Conservation (phyloP, 2,329 filamentous ascomycete species). For the Monosporascus sp. region DNA sequence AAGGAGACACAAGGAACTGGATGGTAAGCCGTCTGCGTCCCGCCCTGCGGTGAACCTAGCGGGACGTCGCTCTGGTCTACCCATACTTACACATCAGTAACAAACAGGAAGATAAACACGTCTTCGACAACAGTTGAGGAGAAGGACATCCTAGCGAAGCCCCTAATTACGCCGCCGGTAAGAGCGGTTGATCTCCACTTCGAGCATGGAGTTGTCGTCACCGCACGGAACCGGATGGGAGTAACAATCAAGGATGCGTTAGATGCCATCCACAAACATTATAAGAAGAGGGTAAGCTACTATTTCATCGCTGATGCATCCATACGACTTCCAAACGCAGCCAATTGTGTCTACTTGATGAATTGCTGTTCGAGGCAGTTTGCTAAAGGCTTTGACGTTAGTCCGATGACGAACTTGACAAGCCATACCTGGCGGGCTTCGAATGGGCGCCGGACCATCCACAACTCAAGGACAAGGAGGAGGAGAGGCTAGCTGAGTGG, state of each 20-base stretch:
- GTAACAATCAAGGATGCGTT: conserved; percentile 96
- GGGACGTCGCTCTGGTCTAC: too few relatives aligned
- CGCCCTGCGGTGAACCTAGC: too few relatives aligned
- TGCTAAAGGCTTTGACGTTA: conserved; percentile 29
- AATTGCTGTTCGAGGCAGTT: too few relatives aligned
- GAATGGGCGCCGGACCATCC: conserved; percentile 60
- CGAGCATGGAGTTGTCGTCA: conserved; percentile 85
- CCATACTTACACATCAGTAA: too few relatives aligned
- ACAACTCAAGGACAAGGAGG: conserved; percentile 13
- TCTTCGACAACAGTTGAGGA: conserved; percentile 76
- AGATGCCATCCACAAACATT: conserved; percentile 92
- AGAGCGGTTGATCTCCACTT: conserved; percentile 94
- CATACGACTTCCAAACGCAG: too few relatives aligned
- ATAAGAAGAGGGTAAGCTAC: conserved; percentile 79
- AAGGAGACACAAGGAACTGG: conserved; percentile 81
- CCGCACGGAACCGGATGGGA: conserved; percentile 85
- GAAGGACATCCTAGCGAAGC: too few relatives aligned
- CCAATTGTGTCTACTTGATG: too few relatives aligned
- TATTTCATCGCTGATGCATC: too few relatives aligned
- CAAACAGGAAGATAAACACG: conserved; percentile 96
- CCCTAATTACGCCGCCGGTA: too few relatives aligned
- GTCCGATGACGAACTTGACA: conserved; percentile 87
- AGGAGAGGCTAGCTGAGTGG: conserved; percentile 80
- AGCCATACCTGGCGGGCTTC: conserved; percentile 85
- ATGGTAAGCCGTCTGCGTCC: too few relatives aligned